phyloP scores from a whole-genome alignment of 1,284 basidiomycete genomes.

The Jaminaea rosea region DNA sequence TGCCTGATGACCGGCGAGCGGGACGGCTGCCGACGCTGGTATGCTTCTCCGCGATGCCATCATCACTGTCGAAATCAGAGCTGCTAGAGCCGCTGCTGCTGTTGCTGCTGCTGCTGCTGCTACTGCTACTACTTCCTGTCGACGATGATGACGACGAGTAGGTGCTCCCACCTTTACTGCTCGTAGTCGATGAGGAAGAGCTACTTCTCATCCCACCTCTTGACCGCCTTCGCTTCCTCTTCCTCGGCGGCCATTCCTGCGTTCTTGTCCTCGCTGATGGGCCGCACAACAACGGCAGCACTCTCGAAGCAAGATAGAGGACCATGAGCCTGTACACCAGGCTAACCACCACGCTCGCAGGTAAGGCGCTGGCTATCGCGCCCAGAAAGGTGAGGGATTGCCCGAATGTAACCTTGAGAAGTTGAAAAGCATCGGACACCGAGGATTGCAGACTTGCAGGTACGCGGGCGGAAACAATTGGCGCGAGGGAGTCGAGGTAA shows the following conservation, averaged over 20 bases:
- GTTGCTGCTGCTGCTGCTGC: neutral
- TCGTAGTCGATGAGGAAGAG: too few relatives aligned
- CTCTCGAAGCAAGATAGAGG: conserved; percentile 39
- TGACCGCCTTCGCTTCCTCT: too few relatives aligned
- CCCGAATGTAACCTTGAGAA: neutral
- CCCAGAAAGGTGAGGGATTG: conserved; percentile 30
- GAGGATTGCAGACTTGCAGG: neutral
- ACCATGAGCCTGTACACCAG: conserved; percentile 41
- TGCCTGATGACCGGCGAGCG: too few relatives aligned
- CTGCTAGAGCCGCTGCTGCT: neutral
- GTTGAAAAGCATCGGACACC: neutral
- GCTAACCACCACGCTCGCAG: conserved; percentile 38
- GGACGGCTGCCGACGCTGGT: too few relatives aligned
- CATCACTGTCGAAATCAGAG: neutral
- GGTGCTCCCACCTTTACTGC: too few relatives aligned
- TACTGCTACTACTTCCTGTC: neutral
- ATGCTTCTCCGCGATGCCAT: neutral
- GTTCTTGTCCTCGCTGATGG: neutral
- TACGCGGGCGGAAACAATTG: neutral
- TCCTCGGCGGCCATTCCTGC: neutral
- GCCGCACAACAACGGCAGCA: conserved; percentile 22
- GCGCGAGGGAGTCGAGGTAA: neutral
- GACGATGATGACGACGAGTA: neutral
- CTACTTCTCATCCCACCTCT: too few relatives aligned
- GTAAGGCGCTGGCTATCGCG: conserved; percentile 33